Conservation (phyloP, 257 asterid species). For the Salvia splendens region DNA sequence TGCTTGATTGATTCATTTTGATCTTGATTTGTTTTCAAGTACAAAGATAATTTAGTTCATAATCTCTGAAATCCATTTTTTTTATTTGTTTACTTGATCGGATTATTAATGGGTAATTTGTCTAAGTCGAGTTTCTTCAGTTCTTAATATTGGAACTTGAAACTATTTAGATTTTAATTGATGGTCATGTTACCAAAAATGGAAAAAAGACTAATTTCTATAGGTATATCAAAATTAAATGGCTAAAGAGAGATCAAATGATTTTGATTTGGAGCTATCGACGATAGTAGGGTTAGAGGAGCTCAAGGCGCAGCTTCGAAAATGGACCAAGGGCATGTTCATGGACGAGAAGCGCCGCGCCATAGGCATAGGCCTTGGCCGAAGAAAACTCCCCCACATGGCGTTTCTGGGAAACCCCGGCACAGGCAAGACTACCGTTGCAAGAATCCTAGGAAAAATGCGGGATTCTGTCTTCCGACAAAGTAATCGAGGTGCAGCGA, state of each 20-base stretch:
- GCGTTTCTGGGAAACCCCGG: slow-evolving; percentile 95
- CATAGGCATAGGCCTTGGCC: slow-evolving; percentile 76
- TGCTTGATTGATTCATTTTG: too few species aligned
- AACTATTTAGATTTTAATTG: too few species aligned
- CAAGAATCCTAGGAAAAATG: slow-evolving; percentile 74
- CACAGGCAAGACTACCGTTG: slow-evolving; percentile 87
- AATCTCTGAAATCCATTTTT: too few species aligned
- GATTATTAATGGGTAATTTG: too few species aligned
- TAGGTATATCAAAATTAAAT: background rate
- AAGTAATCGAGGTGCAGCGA: slow-evolving; percentile 73
- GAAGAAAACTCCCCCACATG: slow-evolving; percentile 89
- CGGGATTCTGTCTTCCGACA: slow-evolving; percentile 69
- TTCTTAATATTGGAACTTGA: too few species aligned
- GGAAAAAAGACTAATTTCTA: too few species aligned
- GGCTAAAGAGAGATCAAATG: slow-evolving; percentile 40
- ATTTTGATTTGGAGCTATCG: slow-evolving; percentile 63
- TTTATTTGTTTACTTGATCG: too few species aligned
- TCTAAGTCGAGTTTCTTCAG: too few species aligned
- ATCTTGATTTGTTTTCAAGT: too few species aligned
- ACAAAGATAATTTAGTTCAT: too few species aligned
- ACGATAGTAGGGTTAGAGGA: slow-evolving; percentile 71
- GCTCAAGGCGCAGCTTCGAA: slow-evolving; percentile 67
- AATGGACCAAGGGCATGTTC: slow-evolving; percentile 94
- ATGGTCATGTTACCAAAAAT: too few species aligned
- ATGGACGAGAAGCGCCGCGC: slow-evolving; percentile 84